Conservation (phyloP, 176 grass and related monocot genomes). For the Secale cereale region DNA sequence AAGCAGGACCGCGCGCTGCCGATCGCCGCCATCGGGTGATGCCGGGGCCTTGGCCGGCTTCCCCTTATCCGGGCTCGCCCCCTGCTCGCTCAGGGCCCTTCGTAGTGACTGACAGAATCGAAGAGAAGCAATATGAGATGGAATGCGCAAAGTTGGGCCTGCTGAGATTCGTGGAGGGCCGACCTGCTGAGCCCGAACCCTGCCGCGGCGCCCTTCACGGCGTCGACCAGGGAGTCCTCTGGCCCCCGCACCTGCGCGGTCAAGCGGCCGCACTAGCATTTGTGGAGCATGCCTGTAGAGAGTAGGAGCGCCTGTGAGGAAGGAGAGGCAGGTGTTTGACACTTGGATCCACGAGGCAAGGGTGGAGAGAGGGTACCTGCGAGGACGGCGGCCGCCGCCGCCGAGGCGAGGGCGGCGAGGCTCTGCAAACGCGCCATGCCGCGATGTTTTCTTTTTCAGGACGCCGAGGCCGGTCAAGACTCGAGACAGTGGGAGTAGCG, state of each 20-base stretch:
- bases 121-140: neutral
- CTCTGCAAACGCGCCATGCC: slow-evolving; percentile 39
- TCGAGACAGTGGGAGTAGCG: neutral
- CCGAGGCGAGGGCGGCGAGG: slow-evolving; percentile 31
- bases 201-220: slow-evolving; percentile 62
- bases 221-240: slow-evolving; percentile 41
- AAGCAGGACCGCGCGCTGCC: slow-evolving; percentile 76
- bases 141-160: neutral
- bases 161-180: neutral
- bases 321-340: neutral
- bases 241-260: slow-evolving; percentile 41
- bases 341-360: neutral
- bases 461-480: neutral
- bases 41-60: neutral
- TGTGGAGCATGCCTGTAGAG: slow-evolving; percentile 45
- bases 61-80: slow-evolving; percentile 3
- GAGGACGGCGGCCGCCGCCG: slow-evolving; percentile 28
- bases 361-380: slow-evolving; percentile 29
- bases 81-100: slow-evolving; percentile 46
- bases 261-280: slow-evolving; percentile 41
- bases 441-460: neutral
- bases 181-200: slow-evolving; percentile 79
- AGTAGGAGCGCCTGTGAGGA: neutral
- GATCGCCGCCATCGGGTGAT: slow-evolving; percentile 67
- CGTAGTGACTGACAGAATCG: slow-evolving; percentile 52